Evolutionary conservation across 192 early-diverging fungal genomes (phyloP).

Genomic region (Coemansia sp.): DNA sequence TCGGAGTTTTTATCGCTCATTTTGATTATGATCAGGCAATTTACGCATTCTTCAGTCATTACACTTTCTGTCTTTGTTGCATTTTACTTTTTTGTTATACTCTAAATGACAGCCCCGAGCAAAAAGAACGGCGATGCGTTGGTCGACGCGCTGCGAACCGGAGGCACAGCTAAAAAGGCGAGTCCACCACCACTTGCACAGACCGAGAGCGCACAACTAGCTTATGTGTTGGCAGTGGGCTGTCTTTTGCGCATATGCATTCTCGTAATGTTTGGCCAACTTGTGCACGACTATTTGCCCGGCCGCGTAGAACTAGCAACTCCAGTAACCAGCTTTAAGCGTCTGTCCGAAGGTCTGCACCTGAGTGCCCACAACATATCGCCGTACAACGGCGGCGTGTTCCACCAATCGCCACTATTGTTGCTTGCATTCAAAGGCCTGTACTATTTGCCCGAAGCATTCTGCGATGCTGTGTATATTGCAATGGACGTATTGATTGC

Average conservation of each 20-base stretch:
- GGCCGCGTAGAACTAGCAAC: slow-evolving; percentile 77
- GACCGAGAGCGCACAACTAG: slow-evolving; percentile 22
- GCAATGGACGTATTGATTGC: slow-evolving; percentile 67
- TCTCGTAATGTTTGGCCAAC: slow-evolving; percentile 40
- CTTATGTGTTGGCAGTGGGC: slow-evolving; percentile 15
- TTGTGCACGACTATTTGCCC: slow-evolving; percentile 48
- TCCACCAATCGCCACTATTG: slow-evolving; percentile 86
- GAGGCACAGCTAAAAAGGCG: neutral
- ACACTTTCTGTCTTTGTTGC: neutral
- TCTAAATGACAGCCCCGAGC: neutral
- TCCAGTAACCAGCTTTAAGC: slow-evolving; percentile 84
- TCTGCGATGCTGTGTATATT: slow-evolving; percentile 59
- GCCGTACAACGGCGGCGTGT: slow-evolving; percentile 85
- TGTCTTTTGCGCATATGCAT: slow-evolving; percentile 42
- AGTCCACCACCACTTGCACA: neutral
- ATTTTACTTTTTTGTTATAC: neutral
- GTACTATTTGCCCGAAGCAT: slow-evolving; percentile 53
- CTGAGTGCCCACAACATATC: slow-evolving; percentile 71
- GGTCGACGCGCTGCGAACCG: slow-evolving; percentile 1
- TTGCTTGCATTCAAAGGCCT: slow-evolving; percentile 71
- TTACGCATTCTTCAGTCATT: no score
- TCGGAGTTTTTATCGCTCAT: neutral
- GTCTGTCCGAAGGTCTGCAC: slow-evolving; percentile 82
- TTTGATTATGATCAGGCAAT: neutral
- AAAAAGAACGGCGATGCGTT: slow-evolving; percentile 2